A percentile compares a stretch with the other conserved stretches of the same genome.
These are phyloP conservation scores for Penicillium corylophilum DNA, from an alignment of 2,329 filamentous ascomycete species.

Conservation along the genomic window DNA sequence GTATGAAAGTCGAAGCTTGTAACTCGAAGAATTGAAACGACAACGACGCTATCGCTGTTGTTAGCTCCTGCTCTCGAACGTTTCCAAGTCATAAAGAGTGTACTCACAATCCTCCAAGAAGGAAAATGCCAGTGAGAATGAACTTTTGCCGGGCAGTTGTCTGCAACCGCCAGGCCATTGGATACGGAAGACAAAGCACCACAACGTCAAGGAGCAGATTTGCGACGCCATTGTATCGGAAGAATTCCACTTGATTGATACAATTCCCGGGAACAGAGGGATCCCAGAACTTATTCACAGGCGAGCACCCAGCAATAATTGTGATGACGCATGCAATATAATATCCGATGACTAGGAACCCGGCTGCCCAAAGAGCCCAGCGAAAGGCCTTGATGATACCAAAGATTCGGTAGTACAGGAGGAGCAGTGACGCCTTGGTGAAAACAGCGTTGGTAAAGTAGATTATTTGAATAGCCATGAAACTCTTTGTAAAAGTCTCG, in stretches of 20 bases:
- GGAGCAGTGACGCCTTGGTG: conserved; percentile 26
- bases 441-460: conserved; percentile 27
- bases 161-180: conserved; percentile 27
- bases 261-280: conserved; percentile 18
- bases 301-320: conserved; percentile 22
- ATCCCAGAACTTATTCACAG: conserved; percentile 25
- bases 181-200: conserved; percentile 28
- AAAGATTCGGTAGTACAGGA: conserved; percentile 33
- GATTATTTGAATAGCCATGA: conserved; percentile 24
- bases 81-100: no score
- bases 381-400: conserved; percentile 25
- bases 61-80: neutral
- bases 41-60: conserved; percentile 19
- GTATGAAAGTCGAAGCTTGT: conserved; percentile 16
- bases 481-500: conserved; percentile 21
- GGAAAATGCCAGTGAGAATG: conserved; percentile 24
- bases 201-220: conserved; percentile 28
- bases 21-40: conserved; percentile 27
- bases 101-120: conserved; percentile 28
- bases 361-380: conserved; percentile 18
- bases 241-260: conserved; percentile 24
- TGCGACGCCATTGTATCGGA: conserved; percentile 26
- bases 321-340: conserved; percentile 23
- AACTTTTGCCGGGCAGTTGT: conserved; percentile 23
- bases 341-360: conserved; percentile 17